Percentiles rank a stretch among this genome's conserved stretches.
Evolutionary conservation across 176 grass and related monocot species (phyloP).

Genomic region (Chrysopogon serrulatus): DNA sequence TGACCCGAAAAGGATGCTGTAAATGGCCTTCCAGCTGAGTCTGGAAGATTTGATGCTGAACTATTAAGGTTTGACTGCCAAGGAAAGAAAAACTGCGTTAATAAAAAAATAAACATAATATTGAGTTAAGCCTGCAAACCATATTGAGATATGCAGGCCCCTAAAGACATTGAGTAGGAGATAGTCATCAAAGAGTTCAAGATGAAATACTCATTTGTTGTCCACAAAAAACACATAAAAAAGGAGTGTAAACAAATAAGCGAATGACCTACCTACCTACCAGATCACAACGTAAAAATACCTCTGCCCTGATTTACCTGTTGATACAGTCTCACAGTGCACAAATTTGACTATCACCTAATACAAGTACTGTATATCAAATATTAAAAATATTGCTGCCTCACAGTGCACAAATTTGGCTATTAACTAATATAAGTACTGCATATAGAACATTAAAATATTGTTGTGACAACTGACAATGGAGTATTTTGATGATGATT

Average conservation of each 20-base stretch:
- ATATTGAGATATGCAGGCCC: neutral
- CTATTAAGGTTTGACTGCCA: constrained; percentile 74
- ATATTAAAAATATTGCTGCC: neutral
- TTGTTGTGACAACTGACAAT: neutral
- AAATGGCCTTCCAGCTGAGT: constrained; percentile 79
- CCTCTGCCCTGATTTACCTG: neutral
- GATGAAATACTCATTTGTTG: neutral
- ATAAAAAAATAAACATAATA: neutral
- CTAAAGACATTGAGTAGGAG: neutral
- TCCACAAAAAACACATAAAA: neutral
- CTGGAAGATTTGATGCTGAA: constrained; percentile 73
- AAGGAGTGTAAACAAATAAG: neutral
- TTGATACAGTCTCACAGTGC: neutral
- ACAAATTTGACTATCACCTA: neutral
- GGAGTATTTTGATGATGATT: neutral
- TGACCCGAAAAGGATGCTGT: constrained; percentile 74
- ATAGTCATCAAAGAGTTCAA: neutral
- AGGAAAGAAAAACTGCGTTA: constrained; percentile 5
- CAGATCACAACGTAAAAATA: neutral
- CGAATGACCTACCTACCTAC: neutral
- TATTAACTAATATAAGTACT: neutral
- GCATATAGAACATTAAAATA: no score
- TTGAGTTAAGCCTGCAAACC: neutral
- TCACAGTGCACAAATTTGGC: neutral
- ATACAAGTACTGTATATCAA: neutral